Percentiles rank a stretch among this genome's conserved stretches.
Evolutionary conservation across 257 asterid species (phyloP).

Genomic region (Ballota nigra): DNA sequence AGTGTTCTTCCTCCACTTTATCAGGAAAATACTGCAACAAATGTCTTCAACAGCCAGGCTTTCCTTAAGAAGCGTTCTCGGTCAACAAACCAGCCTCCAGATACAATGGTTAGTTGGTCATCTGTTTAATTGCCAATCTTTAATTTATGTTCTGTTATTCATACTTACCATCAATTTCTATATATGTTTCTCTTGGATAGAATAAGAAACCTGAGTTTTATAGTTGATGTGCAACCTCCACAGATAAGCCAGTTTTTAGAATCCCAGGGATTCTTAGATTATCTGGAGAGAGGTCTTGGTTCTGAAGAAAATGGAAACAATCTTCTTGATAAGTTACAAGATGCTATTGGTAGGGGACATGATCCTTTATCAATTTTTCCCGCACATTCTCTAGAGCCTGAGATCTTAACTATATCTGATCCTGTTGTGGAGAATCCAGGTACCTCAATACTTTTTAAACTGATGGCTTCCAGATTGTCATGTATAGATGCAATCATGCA

Average conservation of each 20-base stretch:
- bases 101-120: slow-evolving; percentile 67
- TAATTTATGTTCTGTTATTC: slow-evolving; percentile 15
- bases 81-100: slow-evolving; percentile 87
- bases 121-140: slow-evolving; percentile 17
- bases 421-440: slow-evolving; percentile 58
- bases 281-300: slow-evolving; percentile 89
- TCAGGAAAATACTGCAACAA: slow-evolving; percentile 86
- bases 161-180: slow-evolving; percentile 11
- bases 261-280: slow-evolving; percentile 93
- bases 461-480: slow-evolving; percentile 24
- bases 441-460: slow-evolving; percentile 21
- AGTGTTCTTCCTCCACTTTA: neutral
- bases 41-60: slow-evolving; percentile 87
- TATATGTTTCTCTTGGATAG: slow-evolving; percentile 3
- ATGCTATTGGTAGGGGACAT: slow-evolving; percentile 94
- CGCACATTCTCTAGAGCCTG: slow-evolving; percentile 46
- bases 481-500: slow-evolving; percentile 12
- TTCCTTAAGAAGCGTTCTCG: slow-evolving; percentile 93
- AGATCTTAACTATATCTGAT: slow-evolving; percentile 68
- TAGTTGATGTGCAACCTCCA: slow-evolving; percentile 32
- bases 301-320: slow-evolving; percentile 67
- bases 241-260: slow-evolving; percentile 93
- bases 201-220: slow-evolving; percentile 21
- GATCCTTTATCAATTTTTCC: slow-evolving; percentile 73
- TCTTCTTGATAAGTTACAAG: slow-evolving; percentile 94